Conservation (phyloP, 2,329 filamentous ascomycete species). For the Colletotrichum chlorophyti region DNA sequence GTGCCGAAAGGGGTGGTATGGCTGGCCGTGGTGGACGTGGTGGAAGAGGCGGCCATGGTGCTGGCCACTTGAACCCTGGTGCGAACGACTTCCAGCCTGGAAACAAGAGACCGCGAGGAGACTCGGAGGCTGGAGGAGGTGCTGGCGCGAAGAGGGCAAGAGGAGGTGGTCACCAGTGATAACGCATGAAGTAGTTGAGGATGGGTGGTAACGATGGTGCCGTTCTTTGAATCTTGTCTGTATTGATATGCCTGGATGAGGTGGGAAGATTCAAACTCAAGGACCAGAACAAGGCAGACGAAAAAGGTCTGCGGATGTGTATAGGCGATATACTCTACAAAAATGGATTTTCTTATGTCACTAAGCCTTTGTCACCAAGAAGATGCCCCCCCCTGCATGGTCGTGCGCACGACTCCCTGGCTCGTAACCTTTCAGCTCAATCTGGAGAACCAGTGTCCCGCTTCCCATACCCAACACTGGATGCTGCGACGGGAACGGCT, state of each 20-base stretch:
- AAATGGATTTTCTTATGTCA: slow-evolving; percentile 23
- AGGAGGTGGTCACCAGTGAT: slow-evolving; percentile 42
- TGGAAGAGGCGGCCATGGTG: slow-evolving; percentile 48
- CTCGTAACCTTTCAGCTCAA: too few relatives aligned
- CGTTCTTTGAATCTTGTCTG: slow-evolving; percentile 3
- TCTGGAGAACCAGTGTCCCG: too few relatives aligned
- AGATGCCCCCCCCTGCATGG: background rate
- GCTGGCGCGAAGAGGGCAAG: slow-evolving; percentile 51
- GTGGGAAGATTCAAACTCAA: background rate
- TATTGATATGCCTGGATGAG: slow-evolving; percentile 18
- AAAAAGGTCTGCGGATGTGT: slow-evolving; percentile 2
- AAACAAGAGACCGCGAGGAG: slow-evolving; percentile 63
- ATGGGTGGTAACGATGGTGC: slow-evolving; percentile 3
- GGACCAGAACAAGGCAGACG: slow-evolving; percentile 1
- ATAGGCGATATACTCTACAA: slow-evolving; percentile 23
- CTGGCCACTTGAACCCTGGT: slow-evolving; percentile 51
- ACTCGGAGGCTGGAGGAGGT: slow-evolving; percentile 47
- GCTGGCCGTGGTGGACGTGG: slow-evolving; percentile 44
- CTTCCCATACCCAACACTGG: too few relatives aligned
- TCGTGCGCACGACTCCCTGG: background rate
- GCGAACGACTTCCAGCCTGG: slow-evolving; percentile 65
- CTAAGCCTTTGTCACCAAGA: background rate
- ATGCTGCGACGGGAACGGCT: too few relatives aligned
- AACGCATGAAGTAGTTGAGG: background rate
- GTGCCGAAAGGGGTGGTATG: slow-evolving; percentile 40